A percentile compares a stretch with the other conserved stretches of the same genome.
Evolutionary conservation across 768 basidiomycete species (phyloP).

Genomic region (Candolleomyces eurysporus): DNA sequence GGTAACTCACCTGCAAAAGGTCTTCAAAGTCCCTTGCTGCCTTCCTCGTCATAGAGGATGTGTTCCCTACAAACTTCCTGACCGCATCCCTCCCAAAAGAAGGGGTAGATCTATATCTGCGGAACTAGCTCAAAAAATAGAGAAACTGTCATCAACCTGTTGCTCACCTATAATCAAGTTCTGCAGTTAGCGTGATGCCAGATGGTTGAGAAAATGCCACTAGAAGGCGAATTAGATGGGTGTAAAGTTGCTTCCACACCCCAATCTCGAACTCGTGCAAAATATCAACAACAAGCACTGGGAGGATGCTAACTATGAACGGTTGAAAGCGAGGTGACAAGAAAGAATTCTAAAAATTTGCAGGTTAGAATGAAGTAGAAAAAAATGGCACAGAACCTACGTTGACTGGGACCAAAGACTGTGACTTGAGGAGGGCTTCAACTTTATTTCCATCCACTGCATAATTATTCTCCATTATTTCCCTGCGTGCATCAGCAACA

Average conservation of each 20-base stretch:
- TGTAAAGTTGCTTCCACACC: constrained; percentile 33
- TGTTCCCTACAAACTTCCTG: constrained; percentile 20
- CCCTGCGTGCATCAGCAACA: background rate
- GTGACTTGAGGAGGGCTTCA: background rate
- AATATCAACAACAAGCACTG: constrained; percentile 28
- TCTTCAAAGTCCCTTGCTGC: constrained; percentile 32
- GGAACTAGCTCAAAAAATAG: background rate
- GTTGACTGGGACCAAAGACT: background rate
- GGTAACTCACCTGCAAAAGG: constrained; percentile 36
- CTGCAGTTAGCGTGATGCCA: constrained; percentile 9
- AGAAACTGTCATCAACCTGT: no score
- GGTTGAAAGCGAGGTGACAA: constrained; percentile 2
- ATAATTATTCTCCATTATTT: background rate
- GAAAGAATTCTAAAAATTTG: constrained; percentile 28
- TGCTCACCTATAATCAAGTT: constrained; percentile 23
- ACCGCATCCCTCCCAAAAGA: constrained; percentile 21
- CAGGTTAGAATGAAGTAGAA: no score
- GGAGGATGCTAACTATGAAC: constrained; percentile 15
- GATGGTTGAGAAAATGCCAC: constrained; percentile 8
- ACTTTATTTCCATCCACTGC: background rate
- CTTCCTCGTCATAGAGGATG: constrained; percentile 23
- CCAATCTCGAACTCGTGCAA: constrained; percentile 40
- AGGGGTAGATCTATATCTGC: constrained; percentile 12
- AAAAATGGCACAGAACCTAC: background rate
- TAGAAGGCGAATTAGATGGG: constrained; percentile 32